phyloP scores from a whole-genome alignment of 176 grass and related monocot species.

The Dendrocalamus sinicus region DNA sequence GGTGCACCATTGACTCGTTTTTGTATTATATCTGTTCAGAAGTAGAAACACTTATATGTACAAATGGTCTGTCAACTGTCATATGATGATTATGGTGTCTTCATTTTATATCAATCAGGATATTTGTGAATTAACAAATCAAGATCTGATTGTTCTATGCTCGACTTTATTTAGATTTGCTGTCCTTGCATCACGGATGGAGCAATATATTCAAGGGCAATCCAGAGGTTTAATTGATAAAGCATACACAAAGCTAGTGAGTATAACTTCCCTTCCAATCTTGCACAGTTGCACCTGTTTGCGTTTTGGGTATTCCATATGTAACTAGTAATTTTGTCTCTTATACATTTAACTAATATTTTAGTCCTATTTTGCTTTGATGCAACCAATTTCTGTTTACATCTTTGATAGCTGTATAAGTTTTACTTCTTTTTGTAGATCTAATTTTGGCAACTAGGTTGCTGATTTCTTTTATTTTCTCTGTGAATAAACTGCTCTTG shows the following conservation, averaged over 20 bases:
- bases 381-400: conserved; percentile 22
- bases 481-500: conserved; percentile 30
- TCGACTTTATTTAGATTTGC: conserved; percentile 69
- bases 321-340: background rate
- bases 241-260: conserved; percentile 93
- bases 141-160: conserved; percentile 36
- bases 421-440: background rate
- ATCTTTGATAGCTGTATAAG: background rate
- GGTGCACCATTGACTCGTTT: background rate
- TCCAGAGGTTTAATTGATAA: conserved; percentile 98
- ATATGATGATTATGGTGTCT: conserved; percentile 19
- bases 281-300: background rate
- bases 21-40: conserved; percentile 7
- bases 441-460: background rate
- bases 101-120: conserved; percentile 20
- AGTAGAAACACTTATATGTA: background rate
- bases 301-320: conserved; percentile 32
- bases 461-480: conserved; percentile 13
- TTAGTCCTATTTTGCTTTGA: conserved; percentile 37
- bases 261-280: conserved; percentile 31
- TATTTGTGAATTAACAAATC: conserved; percentile 6
- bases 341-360: conserved; percentile 28
- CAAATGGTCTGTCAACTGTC: conserved; percentile 10
- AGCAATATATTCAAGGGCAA: conserved; percentile 96
- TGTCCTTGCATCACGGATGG: conserved; percentile 92